phyloP scores from a whole-genome alignment of 116 monocot species.

The Papilionanthe hybrid region DNA sequence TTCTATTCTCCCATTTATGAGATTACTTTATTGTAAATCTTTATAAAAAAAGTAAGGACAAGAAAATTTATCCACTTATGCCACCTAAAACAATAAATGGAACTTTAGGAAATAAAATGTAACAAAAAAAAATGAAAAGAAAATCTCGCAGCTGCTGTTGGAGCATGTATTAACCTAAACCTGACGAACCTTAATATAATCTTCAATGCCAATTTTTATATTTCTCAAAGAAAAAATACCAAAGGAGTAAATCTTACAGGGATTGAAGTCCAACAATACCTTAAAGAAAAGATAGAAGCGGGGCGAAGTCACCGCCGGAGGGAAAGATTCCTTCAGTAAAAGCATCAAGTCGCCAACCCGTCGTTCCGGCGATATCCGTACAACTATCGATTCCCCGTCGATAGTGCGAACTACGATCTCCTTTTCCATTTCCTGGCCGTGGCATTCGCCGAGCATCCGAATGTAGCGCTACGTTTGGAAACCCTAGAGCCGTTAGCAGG shows the following conservation, averaged over 20 bases:
- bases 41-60: neutral
- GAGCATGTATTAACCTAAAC: neutral
- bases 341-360: constrained; percentile 59
- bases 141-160: neutral
- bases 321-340: constrained; percentile 46
- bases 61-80: neutral
- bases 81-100: neutral
- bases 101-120: neutral
- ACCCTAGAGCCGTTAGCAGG: neutral
- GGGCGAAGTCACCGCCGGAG: constrained; percentile 42
- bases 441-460: neutral
- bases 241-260: neutral
- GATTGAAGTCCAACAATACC: constrained; percentile 14
- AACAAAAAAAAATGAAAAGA: neutral
- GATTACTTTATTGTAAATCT: no score
- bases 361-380: constrained; percentile 29
- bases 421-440: constrained; percentile 9
- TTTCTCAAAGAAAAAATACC: neutral
- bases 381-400: constrained; percentile 44
- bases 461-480: neutral
- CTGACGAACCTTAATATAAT: neutral
- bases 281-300: constrained; percentile 80
- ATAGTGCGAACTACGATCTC: constrained; percentile 46
- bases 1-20: neutral
- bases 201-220: neutral